Conservation (phyloP, 805 yeast species). For the Yarrowia osloensis region DNA sequence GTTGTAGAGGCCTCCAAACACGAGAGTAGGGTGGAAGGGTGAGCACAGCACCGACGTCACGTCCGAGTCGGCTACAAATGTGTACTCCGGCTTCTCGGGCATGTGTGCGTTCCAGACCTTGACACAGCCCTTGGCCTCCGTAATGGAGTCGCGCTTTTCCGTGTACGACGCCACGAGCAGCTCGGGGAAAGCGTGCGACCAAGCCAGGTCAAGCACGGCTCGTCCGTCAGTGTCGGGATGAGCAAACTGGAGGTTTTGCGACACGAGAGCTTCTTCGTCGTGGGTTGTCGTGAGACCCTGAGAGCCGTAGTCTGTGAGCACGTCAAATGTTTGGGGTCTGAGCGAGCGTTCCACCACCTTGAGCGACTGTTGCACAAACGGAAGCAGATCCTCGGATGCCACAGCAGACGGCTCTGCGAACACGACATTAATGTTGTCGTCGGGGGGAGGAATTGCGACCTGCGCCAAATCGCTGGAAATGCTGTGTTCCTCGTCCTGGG, state of each 20-base stretch:
- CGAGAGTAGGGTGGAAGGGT: slow-evolving; percentile 43
- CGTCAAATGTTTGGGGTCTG: slow-evolving; percentile 37
- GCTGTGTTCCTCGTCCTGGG: not conserved
- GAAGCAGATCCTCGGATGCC: not conserved
- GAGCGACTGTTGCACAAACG: slow-evolving; percentile 40
- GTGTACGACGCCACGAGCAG: slow-evolving; percentile 43
- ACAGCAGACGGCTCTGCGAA: slow-evolving; percentile 6
- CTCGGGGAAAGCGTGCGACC: slow-evolving; percentile 44
- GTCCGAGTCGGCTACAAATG: slow-evolving; percentile 48
- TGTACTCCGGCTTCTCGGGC: slow-evolving; percentile 45
- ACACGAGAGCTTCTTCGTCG: not conserved
- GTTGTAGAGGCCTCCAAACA: slow-evolving; percentile 52
- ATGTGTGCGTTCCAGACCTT: slow-evolving; percentile 45
- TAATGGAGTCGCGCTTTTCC: slow-evolving; percentile 33
- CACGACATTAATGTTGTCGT: not conserved
- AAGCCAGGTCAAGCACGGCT: slow-evolving; percentile 42
- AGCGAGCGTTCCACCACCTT: slow-evolving; percentile 42
- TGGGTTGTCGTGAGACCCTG: not conserved
- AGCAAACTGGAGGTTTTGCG: slow-evolving; percentile 35
- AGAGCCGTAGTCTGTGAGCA: slow-evolving; percentile 40
- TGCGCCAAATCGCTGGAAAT: not conserved
- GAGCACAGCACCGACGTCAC: slow-evolving; percentile 44
- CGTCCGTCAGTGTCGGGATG: slow-evolving; percentile 36
- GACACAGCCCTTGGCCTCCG: slow-evolving; percentile 41
- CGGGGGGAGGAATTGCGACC: not conserved